phyloP scores from a whole-genome alignment of 148 eudicot species.

The Pouteria glomerata region DNA sequence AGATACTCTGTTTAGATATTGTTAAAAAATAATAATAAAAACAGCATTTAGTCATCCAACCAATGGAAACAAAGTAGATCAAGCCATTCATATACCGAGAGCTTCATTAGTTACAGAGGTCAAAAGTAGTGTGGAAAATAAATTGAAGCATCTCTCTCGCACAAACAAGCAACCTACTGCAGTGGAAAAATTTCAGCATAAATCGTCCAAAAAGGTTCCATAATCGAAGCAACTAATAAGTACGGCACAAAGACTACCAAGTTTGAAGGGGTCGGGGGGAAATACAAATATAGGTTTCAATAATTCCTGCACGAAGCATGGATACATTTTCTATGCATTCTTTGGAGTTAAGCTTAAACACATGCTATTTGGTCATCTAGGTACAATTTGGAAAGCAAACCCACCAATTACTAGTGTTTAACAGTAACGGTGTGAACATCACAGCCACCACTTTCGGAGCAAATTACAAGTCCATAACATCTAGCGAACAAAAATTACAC shows the following conservation, averaged over 20 bases:
- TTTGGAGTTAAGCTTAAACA: too few species aligned
- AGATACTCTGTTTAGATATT: constrained; percentile 58
- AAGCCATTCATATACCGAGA: not conserved
- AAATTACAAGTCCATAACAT: not conserved
- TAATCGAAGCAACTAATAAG: too few species aligned
- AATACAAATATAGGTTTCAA: too few species aligned
- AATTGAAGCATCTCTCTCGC: not conserved
- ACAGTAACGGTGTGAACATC: too few species aligned
- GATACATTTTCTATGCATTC: too few species aligned
- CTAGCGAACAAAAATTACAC: not conserved
- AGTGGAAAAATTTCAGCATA: not conserved
- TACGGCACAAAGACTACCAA: too few species aligned
- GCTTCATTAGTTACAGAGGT: not conserved
- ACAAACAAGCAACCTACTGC: not conserved
- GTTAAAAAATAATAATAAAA: not conserved
- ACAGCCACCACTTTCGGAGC: not conserved
- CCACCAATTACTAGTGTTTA: too few species aligned
- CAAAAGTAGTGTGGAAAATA: not conserved
- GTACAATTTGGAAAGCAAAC: too few species aligned
- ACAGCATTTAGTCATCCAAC: not conserved
- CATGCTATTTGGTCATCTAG: too few species aligned
- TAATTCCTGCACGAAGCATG: too few species aligned
- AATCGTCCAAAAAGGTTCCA: not conserved
- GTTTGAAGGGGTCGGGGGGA: too few species aligned
- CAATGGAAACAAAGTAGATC: not conserved